A percentile compares a stretch with the other conserved stretches of the same genome.
These are phyloP conservation scores for Aethionema arabicum DNA, from an alignment of 345 rosid genomes.

Conservation along the genomic window DNA sequence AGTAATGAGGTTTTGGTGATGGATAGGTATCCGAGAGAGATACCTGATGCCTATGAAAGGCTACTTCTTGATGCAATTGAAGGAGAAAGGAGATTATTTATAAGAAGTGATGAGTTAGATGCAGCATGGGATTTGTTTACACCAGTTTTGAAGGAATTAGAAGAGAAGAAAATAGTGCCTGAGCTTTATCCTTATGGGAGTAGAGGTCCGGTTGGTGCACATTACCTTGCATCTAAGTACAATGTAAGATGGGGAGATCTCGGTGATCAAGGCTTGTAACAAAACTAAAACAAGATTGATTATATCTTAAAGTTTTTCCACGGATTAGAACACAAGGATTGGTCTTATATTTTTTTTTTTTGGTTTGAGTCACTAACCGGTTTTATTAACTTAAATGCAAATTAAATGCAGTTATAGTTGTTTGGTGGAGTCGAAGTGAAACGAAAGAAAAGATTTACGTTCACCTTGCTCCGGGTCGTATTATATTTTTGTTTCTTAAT, in stretches of 20 bases:
- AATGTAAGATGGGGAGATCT: constrained; percentile 94
- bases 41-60: constrained; percentile 93
- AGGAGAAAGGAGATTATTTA: constrained; percentile 80
- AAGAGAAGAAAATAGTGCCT: constrained; percentile 61
- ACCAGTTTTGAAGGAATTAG: constrained; percentile 69
- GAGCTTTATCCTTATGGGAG: constrained; percentile 91
- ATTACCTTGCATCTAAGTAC: constrained; percentile 90
- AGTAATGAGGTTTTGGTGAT: neutral
- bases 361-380: no score
- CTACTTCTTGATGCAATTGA: constrained; percentile 80
- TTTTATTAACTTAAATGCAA: no score
- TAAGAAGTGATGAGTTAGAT: constrained; percentile 87
- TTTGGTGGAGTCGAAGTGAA: no score
- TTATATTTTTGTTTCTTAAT: no score
- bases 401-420: no score
- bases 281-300: neutral
- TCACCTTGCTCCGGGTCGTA: no score
- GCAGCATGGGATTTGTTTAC: constrained; percentile 86
- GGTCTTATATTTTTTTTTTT: no score
- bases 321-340: no score
- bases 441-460: no score
- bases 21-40: constrained; percentile 65
- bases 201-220: constrained; percentile 86
- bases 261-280: constrained; percentile 36
- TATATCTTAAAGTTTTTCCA: neutral